These are phyloP conservation scores for Candida taoyuanica DNA, from an alignment of 805 yeast species.

Conservation along the genomic window DNA sequence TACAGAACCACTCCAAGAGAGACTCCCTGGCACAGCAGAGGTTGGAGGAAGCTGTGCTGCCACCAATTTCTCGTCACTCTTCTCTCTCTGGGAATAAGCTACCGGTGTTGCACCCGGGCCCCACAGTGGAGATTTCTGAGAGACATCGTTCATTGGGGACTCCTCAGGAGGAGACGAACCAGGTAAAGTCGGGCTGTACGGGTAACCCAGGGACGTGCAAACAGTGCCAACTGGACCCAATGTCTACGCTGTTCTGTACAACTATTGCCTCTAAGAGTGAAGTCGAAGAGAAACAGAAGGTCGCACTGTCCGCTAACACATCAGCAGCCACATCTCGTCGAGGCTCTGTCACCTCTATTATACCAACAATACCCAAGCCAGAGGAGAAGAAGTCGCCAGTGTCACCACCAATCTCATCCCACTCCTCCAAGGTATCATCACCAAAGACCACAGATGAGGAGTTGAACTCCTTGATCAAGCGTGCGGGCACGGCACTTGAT, in stretches of 20 bases:
- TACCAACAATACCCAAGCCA: neutral
- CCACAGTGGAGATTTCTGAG: slow-evolving; percentile 45
- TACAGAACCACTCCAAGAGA: slow-evolving; percentile 23
- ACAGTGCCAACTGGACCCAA: slow-evolving; percentile 82
- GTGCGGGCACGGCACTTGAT: slow-evolving; percentile 8
- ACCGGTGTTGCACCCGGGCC: slow-evolving; percentile 64
- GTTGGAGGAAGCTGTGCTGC: slow-evolving; percentile 25
- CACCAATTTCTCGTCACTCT: slow-evolving; percentile 34
- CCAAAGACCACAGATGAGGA: slow-evolving; percentile 23
- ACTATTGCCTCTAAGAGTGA: slow-evolving; percentile 58
- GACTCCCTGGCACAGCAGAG: slow-evolving; percentile 14
- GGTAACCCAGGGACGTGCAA: slow-evolving; percentile 86
- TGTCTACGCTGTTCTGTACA: slow-evolving; percentile 84
- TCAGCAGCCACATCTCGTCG: slow-evolving; percentile 5
- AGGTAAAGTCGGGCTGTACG: slow-evolving; percentile 52
- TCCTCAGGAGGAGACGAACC: too few species aligned
- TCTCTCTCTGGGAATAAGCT: slow-evolving; percentile 34
- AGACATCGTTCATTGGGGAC: slow-evolving; percentile 29
- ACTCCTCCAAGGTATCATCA: slow-evolving; percentile 27
- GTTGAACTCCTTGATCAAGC: slow-evolving; percentile 20
- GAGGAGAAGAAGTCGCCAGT: slow-evolving; percentile 25
- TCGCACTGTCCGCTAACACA: slow-evolving; percentile 6
- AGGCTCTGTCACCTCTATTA: slow-evolving; percentile 3
- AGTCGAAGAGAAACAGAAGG: slow-evolving; percentile 14
- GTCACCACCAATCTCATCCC: slow-evolving; percentile 25